These are phyloP conservation scores for Neurospora sp. DNA, from an alignment of 495 filamentous ascomycete genomes.

Conservation along the genomic window DNA sequence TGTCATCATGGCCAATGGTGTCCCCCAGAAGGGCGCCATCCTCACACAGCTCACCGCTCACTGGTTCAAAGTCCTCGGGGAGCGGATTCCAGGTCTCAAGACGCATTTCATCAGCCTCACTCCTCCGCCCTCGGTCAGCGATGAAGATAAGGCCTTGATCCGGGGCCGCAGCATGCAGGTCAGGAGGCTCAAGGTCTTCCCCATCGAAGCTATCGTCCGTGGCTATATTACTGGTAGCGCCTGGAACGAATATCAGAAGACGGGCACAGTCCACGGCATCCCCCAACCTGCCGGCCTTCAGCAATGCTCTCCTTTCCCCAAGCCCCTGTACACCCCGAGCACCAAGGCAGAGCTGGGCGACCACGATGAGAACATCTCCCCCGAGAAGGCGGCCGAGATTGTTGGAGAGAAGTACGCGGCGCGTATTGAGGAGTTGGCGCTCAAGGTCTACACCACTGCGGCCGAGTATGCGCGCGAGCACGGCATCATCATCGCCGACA, in stretches of 20 bases:
- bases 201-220: conserved; percentile 79
- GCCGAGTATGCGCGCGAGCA: conserved; percentile 62
- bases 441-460: conserved; percentile 65
- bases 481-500: conserved; percentile 79
- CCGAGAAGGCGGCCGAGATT: conserved; percentile 55
- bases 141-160: conserved; percentile 35
- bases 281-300: conserved; percentile 53
- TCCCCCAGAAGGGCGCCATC: conserved; percentile 74
- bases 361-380: conserved; percentile 87
- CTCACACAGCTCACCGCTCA: conserved; percentile 74
- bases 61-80: conserved; percentile 72
- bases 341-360: conserved; percentile 81
- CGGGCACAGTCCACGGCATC: conserved; percentile 75
- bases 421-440: conserved; percentile 59
- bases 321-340: conserved; percentile 75
- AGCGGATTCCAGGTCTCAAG: conserved; percentile 54
- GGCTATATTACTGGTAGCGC: conserved; percentile 92
- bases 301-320: conserved; percentile 62
- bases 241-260: conserved; percentile 65
- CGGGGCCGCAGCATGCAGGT: conserved; percentile 75
- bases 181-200: conserved; percentile 64
- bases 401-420: conserved; percentile 68
- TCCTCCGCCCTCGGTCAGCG: conserved; percentile 47
- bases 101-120: conserved; percentile 68
- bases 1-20: conserved; percentile 82